A percentile compares a stretch with the other conserved stretches of the same genome.
Evolutionary conservation across 176 grass and related monocot species (phyloP).

Genomic region (Musa acuminata): DNA sequence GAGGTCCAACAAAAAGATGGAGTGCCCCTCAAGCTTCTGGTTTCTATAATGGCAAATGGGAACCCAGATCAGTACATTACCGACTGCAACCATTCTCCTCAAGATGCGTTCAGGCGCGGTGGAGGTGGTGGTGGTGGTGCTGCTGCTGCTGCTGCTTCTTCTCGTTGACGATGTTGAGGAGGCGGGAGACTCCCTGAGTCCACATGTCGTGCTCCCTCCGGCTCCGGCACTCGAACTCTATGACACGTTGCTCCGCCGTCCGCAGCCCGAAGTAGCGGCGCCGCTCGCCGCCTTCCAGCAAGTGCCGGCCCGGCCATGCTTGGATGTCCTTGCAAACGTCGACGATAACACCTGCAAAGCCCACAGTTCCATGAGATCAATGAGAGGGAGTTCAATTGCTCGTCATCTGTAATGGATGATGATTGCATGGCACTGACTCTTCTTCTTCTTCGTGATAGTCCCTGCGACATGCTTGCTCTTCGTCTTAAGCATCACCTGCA

Average conservation of each 20-base stretch:
- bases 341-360: constrained; percentile 44
- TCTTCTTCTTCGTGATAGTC: constrained; percentile 95
- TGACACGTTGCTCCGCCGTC: constrained; percentile 80
- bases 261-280: constrained; percentile 83
- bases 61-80: no score
- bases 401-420: no score
- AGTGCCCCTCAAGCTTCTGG: no score
- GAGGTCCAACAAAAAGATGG: no score
- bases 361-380: no score
- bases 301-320: constrained; percentile 80
- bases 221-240: constrained; percentile 84
- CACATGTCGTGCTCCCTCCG: constrained; percentile 67
- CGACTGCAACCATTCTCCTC: no score
- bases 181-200: constrained; percentile 71
- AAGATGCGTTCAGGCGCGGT: constrained; percentile 20
- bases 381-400: background rate
- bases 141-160: constrained; percentile 24
- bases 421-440: constrained; percentile 36
- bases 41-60: no score
- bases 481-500: constrained; percentile 88
- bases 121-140: no score
- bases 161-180: constrained; percentile 45
- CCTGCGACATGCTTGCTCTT: constrained; percentile 82
- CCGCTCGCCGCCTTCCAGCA: constrained; percentile 70
- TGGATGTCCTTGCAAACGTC: constrained; percentile 84